Evolutionary conservation across 495 filamentous ascomycete species (phyloP).

Genomic region (Aspergillus leporis): DNA sequence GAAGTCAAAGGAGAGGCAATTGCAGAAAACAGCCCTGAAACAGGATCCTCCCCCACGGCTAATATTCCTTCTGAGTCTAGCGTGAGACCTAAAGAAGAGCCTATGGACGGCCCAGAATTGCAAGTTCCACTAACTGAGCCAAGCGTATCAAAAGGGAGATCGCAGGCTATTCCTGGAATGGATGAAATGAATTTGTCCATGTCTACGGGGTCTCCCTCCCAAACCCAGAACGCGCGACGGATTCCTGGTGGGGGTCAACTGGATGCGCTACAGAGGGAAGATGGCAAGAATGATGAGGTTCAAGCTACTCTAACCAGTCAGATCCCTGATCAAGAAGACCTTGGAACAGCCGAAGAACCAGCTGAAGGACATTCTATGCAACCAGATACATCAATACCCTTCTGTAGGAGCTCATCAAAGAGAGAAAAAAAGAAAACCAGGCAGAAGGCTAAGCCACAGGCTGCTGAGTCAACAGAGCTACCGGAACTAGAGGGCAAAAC

Average conservation of each 20-base stretch:
- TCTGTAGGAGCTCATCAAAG: constrained; percentile 37
- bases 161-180: too few relatives aligned
- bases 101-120: neutral
- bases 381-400: constrained; percentile 1
- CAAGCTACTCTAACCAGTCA: neutral
- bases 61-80: neutral
- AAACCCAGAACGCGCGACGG: neutral
- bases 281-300: neutral
- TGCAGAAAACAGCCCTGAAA: neutral
- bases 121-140: neutral
- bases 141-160: neutral
- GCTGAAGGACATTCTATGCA: constrained; percentile 11
- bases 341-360: neutral
- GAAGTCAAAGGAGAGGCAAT: constrained; percentile 5
- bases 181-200: neutral
- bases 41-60: neutral
- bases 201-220: neutral
- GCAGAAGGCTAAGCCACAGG: constrained; percentile 28
- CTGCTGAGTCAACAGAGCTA: constrained; percentile 9
- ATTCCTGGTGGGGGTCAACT: neutral
- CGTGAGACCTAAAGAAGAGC: neutral
- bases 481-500: neutral
- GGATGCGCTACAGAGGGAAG: neutral
- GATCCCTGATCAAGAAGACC: constrained; percentile 1
- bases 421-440: constrained; percentile 46